phyloP scores from a whole-genome alignment of 306 rosid species.

The Mucuna pruriens region DNA sequence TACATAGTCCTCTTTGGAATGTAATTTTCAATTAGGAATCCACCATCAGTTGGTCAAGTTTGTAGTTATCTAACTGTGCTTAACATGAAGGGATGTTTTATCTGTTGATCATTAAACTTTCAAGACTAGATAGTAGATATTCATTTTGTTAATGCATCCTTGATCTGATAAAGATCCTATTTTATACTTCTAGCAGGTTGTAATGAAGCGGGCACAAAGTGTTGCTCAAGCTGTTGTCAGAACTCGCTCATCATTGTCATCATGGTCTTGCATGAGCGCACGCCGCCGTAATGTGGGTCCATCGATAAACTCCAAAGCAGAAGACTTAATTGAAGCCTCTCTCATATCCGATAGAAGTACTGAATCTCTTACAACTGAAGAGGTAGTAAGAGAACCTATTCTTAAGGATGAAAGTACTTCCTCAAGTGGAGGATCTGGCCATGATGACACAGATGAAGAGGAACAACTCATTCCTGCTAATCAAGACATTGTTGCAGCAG shows the following conservation, averaged over 20 bases:
- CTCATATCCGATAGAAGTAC: constrained; percentile 50
- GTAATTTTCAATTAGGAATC: constrained; percentile 2
- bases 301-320: constrained; percentile 46
- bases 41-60: too few species aligned
- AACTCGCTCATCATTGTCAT: constrained; percentile 83
- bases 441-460: constrained; percentile 80
- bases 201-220: constrained; percentile 91
- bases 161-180: constrained; percentile 30
- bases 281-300: constrained; percentile 76
- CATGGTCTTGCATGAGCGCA: constrained; percentile 98
- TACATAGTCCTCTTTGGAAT: constrained; percentile 3
- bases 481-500: constrained; percentile 46
- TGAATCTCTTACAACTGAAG: constrained; percentile 46
- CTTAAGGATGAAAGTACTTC: constrained; percentile 52
- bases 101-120: constrained; percentile 12
- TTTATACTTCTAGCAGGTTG: constrained; percentile 65
- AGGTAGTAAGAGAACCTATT: constrained; percentile 32
- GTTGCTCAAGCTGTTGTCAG: constrained; percentile 94
- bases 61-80: constrained; percentile 19
- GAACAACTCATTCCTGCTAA: constrained; percentile 58
- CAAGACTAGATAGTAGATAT: neutral
- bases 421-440: constrained; percentile 64
- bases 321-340: constrained; percentile 52
- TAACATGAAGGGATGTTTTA: neutral
- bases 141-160: neutral